phyloP scores from a whole-genome alignment of 2,329 filamentous ascomycete genomes.

The Biscogniauxia marginata region DNA sequence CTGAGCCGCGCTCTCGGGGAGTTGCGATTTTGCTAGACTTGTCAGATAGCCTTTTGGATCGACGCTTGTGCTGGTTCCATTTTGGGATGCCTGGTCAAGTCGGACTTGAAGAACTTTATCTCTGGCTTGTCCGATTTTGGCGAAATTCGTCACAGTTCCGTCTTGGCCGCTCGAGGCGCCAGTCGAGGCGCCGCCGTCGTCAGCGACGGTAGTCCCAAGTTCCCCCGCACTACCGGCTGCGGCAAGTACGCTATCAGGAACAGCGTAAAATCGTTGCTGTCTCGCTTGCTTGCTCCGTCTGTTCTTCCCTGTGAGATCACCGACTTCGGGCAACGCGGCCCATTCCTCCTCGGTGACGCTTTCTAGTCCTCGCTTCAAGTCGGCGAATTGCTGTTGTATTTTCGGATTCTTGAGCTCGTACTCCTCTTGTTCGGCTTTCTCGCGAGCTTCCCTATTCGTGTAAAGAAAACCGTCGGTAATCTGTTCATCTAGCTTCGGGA shows the following conservation, averaged over 20 bases:
- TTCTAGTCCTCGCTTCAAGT: slow-evolving; percentile 85
- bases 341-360: slow-evolving; percentile 93
- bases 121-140: slow-evolving; percentile 91
- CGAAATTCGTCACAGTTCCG: slow-evolving; percentile 96
- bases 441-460: slow-evolving; percentile 84
- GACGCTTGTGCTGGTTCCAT: slow-evolving; percentile 70
- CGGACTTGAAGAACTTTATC: slow-evolving; percentile 96
- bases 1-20: slow-evolving; percentile 76
- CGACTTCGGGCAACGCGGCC: slow-evolving; percentile 92
- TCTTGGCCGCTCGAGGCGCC: slow-evolving; percentile 54
- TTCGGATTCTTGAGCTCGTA: slow-evolving; percentile 98
- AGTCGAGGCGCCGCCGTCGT: slow-evolving; percentile 63
- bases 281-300: slow-evolving; percentile 79
- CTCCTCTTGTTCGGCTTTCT: slow-evolving; percentile 86
- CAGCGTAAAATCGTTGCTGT: slow-evolving; percentile 87
- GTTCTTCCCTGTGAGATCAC: slow-evolving; percentile 94
- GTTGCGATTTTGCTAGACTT: slow-evolving; percentile 77
- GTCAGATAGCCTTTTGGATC: slow-evolving; percentile 97
- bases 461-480: slow-evolving; percentile 69
- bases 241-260: slow-evolving; percentile 92
- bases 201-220: slow-evolving; percentile 83
- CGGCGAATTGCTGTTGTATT: slow-evolving; percentile 96
- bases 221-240: slow-evolving; percentile 78
- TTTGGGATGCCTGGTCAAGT: slow-evolving; percentile 82
- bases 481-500: slow-evolving; percentile 64